Conservation (phyloP, 2,329 filamentous ascomycete genomes). For the Aspergillus proliferans region DNA sequence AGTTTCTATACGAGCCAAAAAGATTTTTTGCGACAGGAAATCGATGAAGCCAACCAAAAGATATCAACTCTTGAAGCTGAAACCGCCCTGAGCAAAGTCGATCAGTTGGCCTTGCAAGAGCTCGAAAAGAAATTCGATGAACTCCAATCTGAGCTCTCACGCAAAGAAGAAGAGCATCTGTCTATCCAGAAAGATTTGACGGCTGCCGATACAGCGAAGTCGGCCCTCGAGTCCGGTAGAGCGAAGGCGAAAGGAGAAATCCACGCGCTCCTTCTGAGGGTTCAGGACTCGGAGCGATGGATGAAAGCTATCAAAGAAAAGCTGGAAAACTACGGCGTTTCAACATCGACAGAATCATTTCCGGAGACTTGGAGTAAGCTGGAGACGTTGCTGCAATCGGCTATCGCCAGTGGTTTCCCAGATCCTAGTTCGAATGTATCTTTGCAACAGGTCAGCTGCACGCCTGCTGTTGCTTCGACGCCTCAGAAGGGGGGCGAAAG, state of each 20-base stretch:
- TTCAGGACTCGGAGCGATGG: slow-evolving; percentile 21
- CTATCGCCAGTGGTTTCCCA: background rate
- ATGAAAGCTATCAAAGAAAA: slow-evolving; percentile 15
- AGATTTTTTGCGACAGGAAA: slow-evolving; percentile 10
- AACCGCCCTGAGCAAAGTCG: slow-evolving; percentile 5
- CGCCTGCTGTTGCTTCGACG: background rate
- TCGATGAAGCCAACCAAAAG: slow-evolving; percentile 16
- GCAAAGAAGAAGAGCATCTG: slow-evolving; percentile 26
- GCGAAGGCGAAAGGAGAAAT: slow-evolving; percentile 19
- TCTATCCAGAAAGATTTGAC: slow-evolving; percentile 7
- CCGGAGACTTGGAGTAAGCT: slow-evolving; percentile 14
- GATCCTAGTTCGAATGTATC: background rate
- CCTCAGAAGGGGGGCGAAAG: background rate
- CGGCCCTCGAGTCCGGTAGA: slow-evolving; percentile 14
- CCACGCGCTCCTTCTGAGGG: slow-evolving; percentile 15
- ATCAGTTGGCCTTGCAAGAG: slow-evolving; percentile 2
- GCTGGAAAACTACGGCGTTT: slow-evolving; percentile 12
- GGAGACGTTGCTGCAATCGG: slow-evolving; percentile 10
- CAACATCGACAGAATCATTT: slow-evolving; percentile 12
- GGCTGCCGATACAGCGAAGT: slow-evolving; percentile 8
- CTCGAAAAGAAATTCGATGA: slow-evolving; percentile 10
- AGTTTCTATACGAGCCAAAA: slow-evolving; percentile 10
- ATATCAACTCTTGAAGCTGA: slow-evolving; percentile 16
- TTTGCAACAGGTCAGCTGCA: background rate
- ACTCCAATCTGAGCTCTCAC: slow-evolving; percentile 9